Evolutionary conservation across 306 rosid species (phyloP).

Genomic region (Lotus japonicus): DNA sequence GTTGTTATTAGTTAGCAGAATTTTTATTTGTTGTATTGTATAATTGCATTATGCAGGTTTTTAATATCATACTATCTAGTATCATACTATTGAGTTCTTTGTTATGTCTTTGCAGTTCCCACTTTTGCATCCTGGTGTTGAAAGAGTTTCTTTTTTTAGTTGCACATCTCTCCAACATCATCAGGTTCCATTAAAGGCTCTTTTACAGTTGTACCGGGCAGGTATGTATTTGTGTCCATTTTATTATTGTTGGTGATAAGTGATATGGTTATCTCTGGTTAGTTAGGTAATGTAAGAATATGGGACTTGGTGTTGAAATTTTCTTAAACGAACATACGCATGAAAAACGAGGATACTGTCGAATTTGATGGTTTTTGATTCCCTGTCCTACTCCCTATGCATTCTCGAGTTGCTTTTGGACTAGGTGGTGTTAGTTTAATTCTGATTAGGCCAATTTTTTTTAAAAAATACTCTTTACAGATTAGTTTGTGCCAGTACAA

Average conservation of each 20-base stretch:
- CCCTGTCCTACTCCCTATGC: too few relatives aligned
- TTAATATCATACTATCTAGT: too few relatives aligned
- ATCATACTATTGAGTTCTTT: neutral
- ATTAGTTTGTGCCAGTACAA: too few relatives aligned
- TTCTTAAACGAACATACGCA: neutral
- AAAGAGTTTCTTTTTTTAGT: slow-evolving; percentile 78
- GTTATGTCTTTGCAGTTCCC: slow-evolving; percentile 59
- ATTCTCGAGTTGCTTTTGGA: too few relatives aligned
- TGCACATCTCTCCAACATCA: slow-evolving; percentile 40
- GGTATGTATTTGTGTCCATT: slow-evolving; percentile 36
- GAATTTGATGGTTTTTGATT: neutral
- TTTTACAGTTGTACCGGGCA: slow-evolving; percentile 84
- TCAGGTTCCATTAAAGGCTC: slow-evolving; percentile 82
- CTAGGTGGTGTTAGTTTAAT: too few relatives aligned
- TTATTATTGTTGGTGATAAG: neutral
- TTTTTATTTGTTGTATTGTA: too few relatives aligned
- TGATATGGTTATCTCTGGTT: slow-evolving; percentile 5
- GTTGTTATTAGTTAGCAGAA: too few relatives aligned
- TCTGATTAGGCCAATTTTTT: too few relatives aligned
- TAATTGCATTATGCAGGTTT: too few relatives aligned
- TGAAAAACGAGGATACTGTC: neutral
- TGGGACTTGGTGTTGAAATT: neutral
- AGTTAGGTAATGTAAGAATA: neutral
- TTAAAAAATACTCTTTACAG: too few relatives aligned
- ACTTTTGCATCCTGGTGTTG: slow-evolving; percentile 51